These are phyloP conservation scores for Clohesyomyces aquaticus DNA, from an alignment of 495 filamentous ascomycete genomes.

Conservation along the genomic window DNA sequence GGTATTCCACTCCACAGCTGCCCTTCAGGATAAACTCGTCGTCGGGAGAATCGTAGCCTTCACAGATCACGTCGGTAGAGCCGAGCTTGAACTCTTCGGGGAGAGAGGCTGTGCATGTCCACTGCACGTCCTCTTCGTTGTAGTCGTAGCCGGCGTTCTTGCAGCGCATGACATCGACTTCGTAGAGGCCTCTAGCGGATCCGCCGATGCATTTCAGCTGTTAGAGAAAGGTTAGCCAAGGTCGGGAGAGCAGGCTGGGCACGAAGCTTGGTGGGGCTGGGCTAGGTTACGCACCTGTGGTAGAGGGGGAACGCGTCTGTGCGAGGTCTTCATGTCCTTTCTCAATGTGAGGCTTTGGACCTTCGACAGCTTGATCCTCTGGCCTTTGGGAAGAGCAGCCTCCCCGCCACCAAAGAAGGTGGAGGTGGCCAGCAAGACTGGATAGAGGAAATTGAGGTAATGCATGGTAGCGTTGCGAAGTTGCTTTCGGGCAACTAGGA, in stretches of 20 bases:
- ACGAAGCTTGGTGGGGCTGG: background rate
- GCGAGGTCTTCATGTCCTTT: slow-evolving; percentile 62
- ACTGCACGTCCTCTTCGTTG: slow-evolving; percentile 63
- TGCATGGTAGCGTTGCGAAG: slow-evolving; percentile 34
- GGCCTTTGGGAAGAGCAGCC: slow-evolving; percentile 54
- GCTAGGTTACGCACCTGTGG: slow-evolving; percentile 58
- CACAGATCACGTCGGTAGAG: slow-evolving; percentile 87
- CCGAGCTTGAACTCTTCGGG: slow-evolving; percentile 88
- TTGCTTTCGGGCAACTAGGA: background rate
- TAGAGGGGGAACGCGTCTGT: slow-evolving; percentile 75
- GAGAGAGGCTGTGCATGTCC: slow-evolving; percentile 81
- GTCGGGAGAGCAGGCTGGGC: background rate
- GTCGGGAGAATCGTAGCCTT: slow-evolving; percentile 75
- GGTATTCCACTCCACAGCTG: slow-evolving; percentile 91
- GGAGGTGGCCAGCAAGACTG: slow-evolving; percentile 42
- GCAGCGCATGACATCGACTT: slow-evolving; percentile 83
- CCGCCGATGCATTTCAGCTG: slow-evolving; percentile 79
- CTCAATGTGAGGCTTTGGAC: slow-evolving; percentile 80
- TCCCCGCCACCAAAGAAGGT: slow-evolving; percentile 35
- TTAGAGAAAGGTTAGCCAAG: slow-evolving; percentile 8
- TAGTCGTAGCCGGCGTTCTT: slow-evolving; percentile 69
- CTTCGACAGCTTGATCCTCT: slow-evolving; percentile 73
- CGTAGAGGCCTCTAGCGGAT: slow-evolving; percentile 63
- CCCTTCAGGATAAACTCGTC: slow-evolving; percentile 87
- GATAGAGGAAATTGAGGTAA: slow-evolving; percentile 48